Conservation (phyloP, 2,329 filamentous ascomycete genomes). For the Aulographum hederae region DNA sequence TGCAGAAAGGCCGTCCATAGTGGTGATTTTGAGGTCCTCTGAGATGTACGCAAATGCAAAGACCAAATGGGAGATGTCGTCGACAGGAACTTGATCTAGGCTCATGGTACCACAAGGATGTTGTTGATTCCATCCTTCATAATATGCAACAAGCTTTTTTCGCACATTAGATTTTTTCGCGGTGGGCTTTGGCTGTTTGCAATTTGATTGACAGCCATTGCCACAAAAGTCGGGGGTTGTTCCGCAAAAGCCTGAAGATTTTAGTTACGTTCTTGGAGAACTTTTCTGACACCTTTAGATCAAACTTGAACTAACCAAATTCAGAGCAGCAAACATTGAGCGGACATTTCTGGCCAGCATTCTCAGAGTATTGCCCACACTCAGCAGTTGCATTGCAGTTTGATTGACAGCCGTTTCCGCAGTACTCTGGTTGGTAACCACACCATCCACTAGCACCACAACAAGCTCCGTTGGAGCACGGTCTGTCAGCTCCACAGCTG, state of each 20-base stretch:
- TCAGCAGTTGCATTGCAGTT: conserved; percentile 7
- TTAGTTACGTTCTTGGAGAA: too few species aligned
- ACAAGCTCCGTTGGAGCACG: too few species aligned
- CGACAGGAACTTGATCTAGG: conserved; percentile 10
- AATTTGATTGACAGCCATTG: conserved; percentile 3
- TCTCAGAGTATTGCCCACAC: conserved; percentile 6
- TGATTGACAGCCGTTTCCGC: conserved; percentile 4
- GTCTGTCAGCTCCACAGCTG: too few species aligned
- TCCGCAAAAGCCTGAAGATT: too few species aligned
- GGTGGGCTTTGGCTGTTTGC: background rate
- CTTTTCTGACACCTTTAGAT: too few species aligned
- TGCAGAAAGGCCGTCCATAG: conserved; percentile 8
- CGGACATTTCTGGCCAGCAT: conserved; percentile 6
- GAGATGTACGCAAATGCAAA: conserved; percentile 10
- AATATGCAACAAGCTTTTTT: conserved; percentile 5
- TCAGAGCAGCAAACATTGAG: conserved; percentile 8
- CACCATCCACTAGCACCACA: too few species aligned
- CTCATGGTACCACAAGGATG: conserved; percentile 6
- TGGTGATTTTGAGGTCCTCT: conserved; percentile 8
- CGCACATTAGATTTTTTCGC: background rate
- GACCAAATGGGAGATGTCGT: conserved; percentile 11
- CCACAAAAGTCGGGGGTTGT: conserved; percentile 4
- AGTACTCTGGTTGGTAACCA: conserved; percentile 5
- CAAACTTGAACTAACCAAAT: too few species aligned
- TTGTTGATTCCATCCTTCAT: conserved; percentile 1